phyloP scores from a whole-genome alignment of 2,329 filamentous ascomycete genomes.

The Calonectria pseudoreteaudii region DNA sequence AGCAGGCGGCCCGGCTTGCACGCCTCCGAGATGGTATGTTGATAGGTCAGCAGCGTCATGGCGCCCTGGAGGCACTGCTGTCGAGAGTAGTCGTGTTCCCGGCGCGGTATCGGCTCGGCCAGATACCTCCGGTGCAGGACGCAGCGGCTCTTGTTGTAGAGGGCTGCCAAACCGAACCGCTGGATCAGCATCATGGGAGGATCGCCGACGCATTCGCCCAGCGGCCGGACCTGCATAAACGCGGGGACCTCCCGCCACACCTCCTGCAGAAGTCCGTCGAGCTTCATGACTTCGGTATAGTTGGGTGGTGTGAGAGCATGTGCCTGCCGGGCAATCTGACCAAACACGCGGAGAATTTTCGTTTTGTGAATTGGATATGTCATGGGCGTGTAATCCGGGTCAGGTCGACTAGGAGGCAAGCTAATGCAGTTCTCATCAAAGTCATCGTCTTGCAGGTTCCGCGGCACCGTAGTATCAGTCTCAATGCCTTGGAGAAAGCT shows the following conservation, averaged over 20 bases:
- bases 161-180: slow-evolving; percentile 62
- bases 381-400: slow-evolving; percentile 69
- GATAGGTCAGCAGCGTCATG: slow-evolving; percentile 59
- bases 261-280: slow-evolving; percentile 60
- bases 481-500: slow-evolving; percentile 74
- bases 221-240: slow-evolving; percentile 60
- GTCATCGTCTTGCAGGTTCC: slow-evolving; percentile 74
- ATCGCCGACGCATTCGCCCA: slow-evolving; percentile 63
- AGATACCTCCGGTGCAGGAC: slow-evolving; percentile 68
- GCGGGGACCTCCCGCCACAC: slow-evolving; percentile 59
- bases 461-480: slow-evolving; percentile 70
- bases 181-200: slow-evolving; percentile 61
- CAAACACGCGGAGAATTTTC: slow-evolving; percentile 60
- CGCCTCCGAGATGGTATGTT: slow-evolving; percentile 60
- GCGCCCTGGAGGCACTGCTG: slow-evolving; percentile 63
- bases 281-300: slow-evolving; percentile 61
- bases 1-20: slow-evolving; percentile 66
- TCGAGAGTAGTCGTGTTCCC: slow-evolving; percentile 65
- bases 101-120: slow-evolving; percentile 53
- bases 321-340: slow-evolving; percentile 61
- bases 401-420: slow-evolving; percentile 68
- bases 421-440: slow-evolving; percentile 66
- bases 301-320: slow-evolving; percentile 60
- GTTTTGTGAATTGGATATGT: slow-evolving; percentile 67
- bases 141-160: slow-evolving; percentile 67